Conservation (phyloP, 495 filamentous ascomycete species). For the Parmelia sp. region DNA sequence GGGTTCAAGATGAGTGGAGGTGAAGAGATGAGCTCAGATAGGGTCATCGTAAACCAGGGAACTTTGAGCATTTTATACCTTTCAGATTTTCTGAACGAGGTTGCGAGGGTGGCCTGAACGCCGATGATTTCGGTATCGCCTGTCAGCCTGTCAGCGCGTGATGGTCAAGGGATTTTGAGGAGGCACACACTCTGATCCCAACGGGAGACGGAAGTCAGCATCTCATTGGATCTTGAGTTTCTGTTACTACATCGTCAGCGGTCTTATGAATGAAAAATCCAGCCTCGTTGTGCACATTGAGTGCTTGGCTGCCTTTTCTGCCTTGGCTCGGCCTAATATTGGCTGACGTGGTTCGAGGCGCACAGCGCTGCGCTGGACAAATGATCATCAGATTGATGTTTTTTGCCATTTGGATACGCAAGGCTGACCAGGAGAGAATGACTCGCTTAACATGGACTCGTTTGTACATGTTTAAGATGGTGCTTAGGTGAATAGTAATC, state of each 20-base stretch:
- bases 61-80: not conserved
- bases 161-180: not conserved
- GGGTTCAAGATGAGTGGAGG: not conserved
- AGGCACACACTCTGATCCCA: not conserved
- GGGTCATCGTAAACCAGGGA: not conserved
- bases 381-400: not conserved
- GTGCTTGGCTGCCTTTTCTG: not conserved
- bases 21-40: not conserved
- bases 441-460: not conserved
- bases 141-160: not conserved
- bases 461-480: not conserved
- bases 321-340: not conserved
- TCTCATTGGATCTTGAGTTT: not conserved
- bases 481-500: not conserved
- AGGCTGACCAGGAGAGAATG: not conserved
- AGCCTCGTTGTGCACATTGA: not conserved
- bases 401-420: not conserved
- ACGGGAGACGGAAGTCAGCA: not conserved
- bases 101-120: not conserved
- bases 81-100: not conserved
- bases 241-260: not conserved
- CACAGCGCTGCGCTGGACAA: not conserved
- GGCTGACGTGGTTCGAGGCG: not conserved
- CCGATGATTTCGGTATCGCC: not conserved
- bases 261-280: not conserved